phyloP scores from a whole-genome alignment of 441 rosid species.

The Biscutella auriculata region DNA sequence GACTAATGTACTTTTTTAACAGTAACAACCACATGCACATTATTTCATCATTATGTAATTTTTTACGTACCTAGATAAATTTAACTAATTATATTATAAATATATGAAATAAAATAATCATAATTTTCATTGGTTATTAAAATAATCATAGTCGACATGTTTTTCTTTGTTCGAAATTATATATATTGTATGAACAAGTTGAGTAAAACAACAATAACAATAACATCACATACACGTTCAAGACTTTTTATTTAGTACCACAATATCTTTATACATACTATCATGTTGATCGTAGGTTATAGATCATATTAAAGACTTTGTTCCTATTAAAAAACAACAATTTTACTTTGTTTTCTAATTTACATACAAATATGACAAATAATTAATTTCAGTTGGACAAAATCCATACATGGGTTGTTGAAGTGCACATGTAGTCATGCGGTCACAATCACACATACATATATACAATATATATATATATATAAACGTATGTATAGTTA shows the following conservation, averaged over 20 bases:
- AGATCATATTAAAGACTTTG: too few relatives aligned
- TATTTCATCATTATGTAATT: slow-evolving; percentile 1
- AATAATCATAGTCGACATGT: neutral
- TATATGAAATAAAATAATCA: neutral
- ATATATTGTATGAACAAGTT: neutral
- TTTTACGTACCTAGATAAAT: neutral
- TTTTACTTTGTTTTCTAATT: neutral
- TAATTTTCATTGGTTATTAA: neutral
- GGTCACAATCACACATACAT: neutral
- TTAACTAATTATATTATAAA: neutral
- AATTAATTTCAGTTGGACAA: neutral
- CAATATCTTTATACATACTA: neutral
- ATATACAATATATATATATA: neutral
- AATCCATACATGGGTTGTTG: slow-evolving; percentile 14
- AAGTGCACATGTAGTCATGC: slow-evolving; percentile 19
- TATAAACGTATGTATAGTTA: neutral
- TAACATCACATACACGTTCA: too few relatives aligned
- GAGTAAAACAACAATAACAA: neutral
- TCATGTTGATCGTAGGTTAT: neutral
- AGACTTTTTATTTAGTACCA: neutral
- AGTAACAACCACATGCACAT: slow-evolving; percentile 24
- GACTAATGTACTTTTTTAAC: neutral
- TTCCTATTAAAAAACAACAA: neutral
- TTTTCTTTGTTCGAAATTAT: neutral
- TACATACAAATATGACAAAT: neutral